A percentile compares a stretch with the other conserved stretches of the same genome.
These are phyloP conservation scores for Venturia carpophila DNA, from an alignment of 2,329 filamentous ascomycete species.

Conservation along the genomic window DNA sequence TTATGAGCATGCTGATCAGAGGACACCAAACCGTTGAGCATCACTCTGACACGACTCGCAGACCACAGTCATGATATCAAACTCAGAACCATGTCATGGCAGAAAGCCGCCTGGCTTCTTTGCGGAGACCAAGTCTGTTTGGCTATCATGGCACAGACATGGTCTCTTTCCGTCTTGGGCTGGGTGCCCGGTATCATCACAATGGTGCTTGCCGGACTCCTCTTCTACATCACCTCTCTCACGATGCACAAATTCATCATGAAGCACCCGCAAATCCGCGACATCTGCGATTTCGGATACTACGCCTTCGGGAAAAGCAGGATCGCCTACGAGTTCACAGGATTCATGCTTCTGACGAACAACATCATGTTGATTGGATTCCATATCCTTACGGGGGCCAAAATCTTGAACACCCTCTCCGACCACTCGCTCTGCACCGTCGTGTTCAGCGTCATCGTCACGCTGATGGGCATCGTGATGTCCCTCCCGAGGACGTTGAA, in stretches of 20 bases:
- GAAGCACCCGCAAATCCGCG: constrained; percentile 43
- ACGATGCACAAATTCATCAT: constrained; percentile 48
- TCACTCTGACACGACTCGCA: constrained; percentile 18
- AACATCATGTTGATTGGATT: constrained; percentile 46
- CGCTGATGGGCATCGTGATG: constrained; percentile 41
- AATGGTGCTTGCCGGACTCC: constrained; percentile 38
- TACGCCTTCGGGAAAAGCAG: constrained; percentile 38
- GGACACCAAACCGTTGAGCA: background rate
- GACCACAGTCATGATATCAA: constrained; percentile 45
- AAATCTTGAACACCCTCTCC: constrained; percentile 42
- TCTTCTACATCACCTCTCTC: constrained; percentile 45
- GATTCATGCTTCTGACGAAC: constrained; percentile 44
- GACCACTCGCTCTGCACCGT: constrained; percentile 44
- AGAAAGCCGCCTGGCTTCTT: constrained; percentile 43
- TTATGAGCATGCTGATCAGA: background rate
- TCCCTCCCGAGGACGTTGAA: constrained; percentile 39
- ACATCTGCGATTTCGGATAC: constrained; percentile 46
- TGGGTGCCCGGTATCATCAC: constrained; percentile 42
- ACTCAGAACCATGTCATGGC: constrained; percentile 47
- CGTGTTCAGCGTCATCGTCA: constrained; percentile 40
- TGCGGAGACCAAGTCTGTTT: constrained; percentile 44
- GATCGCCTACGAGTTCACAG: constrained; percentile 39
- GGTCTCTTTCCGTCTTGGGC: constrained; percentile 42
- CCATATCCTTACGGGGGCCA: constrained; percentile 43
- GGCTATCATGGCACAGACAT: constrained; percentile 46